phyloP scores from a whole-genome alignment of 2,329 filamentous ascomycete species.

The Daldinia sp. region DNA sequence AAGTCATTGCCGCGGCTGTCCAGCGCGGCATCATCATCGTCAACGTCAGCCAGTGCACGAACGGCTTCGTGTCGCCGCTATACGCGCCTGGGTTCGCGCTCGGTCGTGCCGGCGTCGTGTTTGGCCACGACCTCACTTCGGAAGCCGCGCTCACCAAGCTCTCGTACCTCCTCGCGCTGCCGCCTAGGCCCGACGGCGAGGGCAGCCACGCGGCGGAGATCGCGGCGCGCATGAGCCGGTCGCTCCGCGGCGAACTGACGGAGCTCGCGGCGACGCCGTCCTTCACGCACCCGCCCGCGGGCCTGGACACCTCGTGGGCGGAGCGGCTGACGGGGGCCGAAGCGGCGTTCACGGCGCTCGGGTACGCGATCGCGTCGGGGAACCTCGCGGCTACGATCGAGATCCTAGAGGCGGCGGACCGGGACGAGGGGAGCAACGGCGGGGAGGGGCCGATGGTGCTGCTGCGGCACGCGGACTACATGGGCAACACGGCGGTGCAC shows the following conservation, averaged over 20 bases:
- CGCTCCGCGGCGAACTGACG: conserved; percentile 87
- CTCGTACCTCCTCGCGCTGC: conserved; percentile 81
- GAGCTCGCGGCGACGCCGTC: conserved; percentile 74
- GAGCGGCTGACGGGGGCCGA: conserved; percentile 63
- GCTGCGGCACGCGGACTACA: conserved; percentile 82
- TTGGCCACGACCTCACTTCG: conserved; percentile 88
- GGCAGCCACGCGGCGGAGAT: conserved; percentile 74
- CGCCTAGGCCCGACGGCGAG: conserved; percentile 47
- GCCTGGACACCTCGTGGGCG: conserved; percentile 59
- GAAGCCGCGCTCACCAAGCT: conserved; percentile 93
- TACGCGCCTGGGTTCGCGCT: conserved; percentile 83
- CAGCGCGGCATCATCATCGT: conserved; percentile 86
- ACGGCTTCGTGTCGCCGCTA: conserved; percentile 80
- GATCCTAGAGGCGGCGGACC: conserved; percentile 74
- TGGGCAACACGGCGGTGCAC: conserved; percentile 78
- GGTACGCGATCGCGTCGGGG: conserved; percentile 81
- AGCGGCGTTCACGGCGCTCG: conserved; percentile 79
- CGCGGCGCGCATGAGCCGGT: conserved; percentile 76
- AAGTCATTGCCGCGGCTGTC: conserved; percentile 81
- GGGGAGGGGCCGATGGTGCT: conserved; percentile 62
- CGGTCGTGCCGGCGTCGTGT: conserved; percentile 86
- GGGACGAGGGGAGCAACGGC: conserved; percentile 60
- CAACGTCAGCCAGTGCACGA: conserved; percentile 90
- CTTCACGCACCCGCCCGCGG: conserved; percentile 79
- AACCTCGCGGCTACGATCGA: conserved; percentile 74